phyloP scores from a whole-genome alignment of 306 rosid genomes.

The Vachellia pachyceras region DNA sequence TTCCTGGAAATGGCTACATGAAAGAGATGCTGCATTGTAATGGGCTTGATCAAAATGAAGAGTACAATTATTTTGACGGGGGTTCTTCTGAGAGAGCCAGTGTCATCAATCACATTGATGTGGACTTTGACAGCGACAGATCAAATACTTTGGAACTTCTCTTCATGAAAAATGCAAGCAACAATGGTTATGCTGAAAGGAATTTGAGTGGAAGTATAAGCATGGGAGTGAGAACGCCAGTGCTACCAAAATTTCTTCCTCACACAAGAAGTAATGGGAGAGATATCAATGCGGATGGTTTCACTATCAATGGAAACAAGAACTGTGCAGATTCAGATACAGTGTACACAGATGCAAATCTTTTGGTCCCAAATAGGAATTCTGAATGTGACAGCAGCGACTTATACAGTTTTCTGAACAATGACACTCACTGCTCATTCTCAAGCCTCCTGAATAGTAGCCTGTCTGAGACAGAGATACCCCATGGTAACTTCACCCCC shows the following conservation, averaged over 20 bases:
- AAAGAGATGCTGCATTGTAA: constrained; percentile 39
- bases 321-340: constrained; percentile 34
- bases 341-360: constrained; percentile 31
- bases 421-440: constrained; percentile 42
- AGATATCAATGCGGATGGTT: constrained; percentile 38
- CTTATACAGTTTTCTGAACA: constrained; percentile 44
- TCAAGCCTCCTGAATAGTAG: constrained; percentile 45
- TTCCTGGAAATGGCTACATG: constrained; percentile 41
- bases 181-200: constrained; percentile 39
- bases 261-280: constrained; percentile 28
- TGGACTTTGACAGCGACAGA: constrained; percentile 36
- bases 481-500: constrained; percentile 47
- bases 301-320: constrained; percentile 27
- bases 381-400: constrained; percentile 45
- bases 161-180: constrained; percentile 36
- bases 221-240: constrained; percentile 54
- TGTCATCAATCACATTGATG: constrained; percentile 41
- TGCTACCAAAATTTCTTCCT: constrained; percentile 43
- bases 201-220: constrained; percentile 34
- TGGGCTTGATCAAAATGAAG: constrained; percentile 43
- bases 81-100: constrained; percentile 29
- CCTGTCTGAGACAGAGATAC: constrained; percentile 54
- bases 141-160: constrained; percentile 44
- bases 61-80: constrained; percentile 30
- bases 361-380: constrained; percentile 41